Base-by-base conservation (phyloP, 768 basidiomycete genomes). In the Arthromyces matolae region DNA sequence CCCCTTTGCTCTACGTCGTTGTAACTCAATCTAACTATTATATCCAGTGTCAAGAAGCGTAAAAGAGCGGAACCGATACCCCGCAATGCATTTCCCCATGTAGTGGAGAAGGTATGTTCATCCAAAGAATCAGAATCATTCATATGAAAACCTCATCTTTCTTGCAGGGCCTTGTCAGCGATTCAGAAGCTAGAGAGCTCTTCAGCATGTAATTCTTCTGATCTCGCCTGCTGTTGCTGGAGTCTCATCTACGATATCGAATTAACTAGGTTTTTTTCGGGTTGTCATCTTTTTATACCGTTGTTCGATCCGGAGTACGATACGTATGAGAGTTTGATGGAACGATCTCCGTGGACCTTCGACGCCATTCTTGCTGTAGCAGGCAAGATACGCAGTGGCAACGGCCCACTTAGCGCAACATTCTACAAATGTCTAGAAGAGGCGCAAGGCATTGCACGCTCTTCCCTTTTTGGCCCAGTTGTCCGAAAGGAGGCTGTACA, bases 241-340 rank as follows among this genome's bases (percentile, higher is more conserved):
- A 62, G 57, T 56, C 58, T 63, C 64, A 66, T n/a, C 68, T 60
- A 65, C 64, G 64, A 63, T 62, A 57, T 63, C 67, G 62, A 57
- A 48, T 24, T 47, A 62, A 61, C 52, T 73, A 93, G 90, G 61
- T 97, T 95, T 76, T 95, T 95, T 73, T 85, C 89, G 49, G 93
- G 93, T 40, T 96, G 93, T 70, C 89, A 96, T 72, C 79, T 93
- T 64, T 97, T 96, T 75, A 92, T 96, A 56, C 93, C 94, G 38
- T 76, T 96, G 52, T 96, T 94, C 73, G 93, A 96, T 69, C 88
- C 90, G 25, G 71, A 75, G 50, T 95, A 93, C 69, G 94, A 97
- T 74, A 91, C 90, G 13, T 94, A 89, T 71, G 93, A 95, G 64
- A 83, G 84, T 56, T 76, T 94, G 58, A 86, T 86, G 75, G 91